Conservation (phyloP, 305 asterid genomes). For the Plantago coronopus region DNA sequence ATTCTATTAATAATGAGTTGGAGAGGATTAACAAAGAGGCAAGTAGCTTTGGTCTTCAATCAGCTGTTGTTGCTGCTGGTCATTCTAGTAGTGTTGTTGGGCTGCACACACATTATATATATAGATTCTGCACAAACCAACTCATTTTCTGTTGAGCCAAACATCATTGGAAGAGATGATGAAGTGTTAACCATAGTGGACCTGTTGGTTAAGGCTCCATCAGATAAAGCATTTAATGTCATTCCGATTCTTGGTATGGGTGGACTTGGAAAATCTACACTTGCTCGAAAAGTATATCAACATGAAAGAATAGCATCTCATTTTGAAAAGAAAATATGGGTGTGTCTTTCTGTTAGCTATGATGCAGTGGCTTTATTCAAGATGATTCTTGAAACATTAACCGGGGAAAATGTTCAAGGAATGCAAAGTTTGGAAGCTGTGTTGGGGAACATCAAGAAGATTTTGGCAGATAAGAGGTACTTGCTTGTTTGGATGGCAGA, state of each 20-base stretch:
- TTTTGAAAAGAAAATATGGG: not conserved
- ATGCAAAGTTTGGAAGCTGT: not conserved
- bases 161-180: not conserved
- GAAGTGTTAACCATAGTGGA: not conserved
- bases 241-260: not conserved
- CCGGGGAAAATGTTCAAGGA: not conserved
- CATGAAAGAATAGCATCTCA: not conserved
- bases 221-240: not conserved
- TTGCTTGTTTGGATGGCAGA: too few relatives aligned
- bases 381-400: not conserved
- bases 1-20: too few relatives aligned
- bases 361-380: not conserved
- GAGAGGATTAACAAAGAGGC: too few relatives aligned
- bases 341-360: not conserved
- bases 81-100: too few relatives aligned
- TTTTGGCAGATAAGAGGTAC: too few relatives aligned
- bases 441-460: not conserved
- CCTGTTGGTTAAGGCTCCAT: not conserved
- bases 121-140: not conserved
- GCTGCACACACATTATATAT: rapidly evolving
- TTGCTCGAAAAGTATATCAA: not conserved
- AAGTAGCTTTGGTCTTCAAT: too few relatives aligned
- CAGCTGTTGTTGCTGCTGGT: too few relatives aligned
- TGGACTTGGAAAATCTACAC: not conserved
- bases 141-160: not conserved